Evolutionary conservation across 2,329 filamentous ascomycete genomes (phyloP).

Genomic region (Aspergillus arachidicola): DNA sequence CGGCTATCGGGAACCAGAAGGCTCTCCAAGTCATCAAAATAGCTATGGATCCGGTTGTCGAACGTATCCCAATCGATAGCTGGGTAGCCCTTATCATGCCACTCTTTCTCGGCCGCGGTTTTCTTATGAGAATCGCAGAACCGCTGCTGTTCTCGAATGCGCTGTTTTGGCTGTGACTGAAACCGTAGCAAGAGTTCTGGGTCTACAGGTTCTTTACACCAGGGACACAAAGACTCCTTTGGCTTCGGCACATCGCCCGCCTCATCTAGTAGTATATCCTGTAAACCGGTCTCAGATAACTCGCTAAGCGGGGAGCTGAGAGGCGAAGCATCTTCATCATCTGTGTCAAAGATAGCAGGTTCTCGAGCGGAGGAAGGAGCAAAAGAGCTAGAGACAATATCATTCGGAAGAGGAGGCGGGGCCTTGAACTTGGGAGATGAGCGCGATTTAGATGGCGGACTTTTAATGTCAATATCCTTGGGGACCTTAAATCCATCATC

Average conservation of each 20-base stretch:
- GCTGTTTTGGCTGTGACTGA: conserved; percentile 39
- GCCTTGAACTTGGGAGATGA: conserved; percentile 27
- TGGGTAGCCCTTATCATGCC: conserved; percentile 65
- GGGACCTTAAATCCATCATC: conserved; percentile 27
- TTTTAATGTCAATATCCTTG: conserved; percentile 23
- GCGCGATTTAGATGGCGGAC: conserved; percentile 15
- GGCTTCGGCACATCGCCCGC: conserved; percentile 10
- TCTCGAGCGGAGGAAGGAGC: conserved; percentile 27
- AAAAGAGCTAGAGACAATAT: conserved; percentile 29
- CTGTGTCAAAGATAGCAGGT: conserved; percentile 23
- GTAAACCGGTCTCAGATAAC: conserved; percentile 20
- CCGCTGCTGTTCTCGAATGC: conserved; percentile 40
- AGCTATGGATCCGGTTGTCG: conserved; percentile 58
- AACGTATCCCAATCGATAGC: conserved; percentile 69
- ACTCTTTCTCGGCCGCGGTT: conserved; percentile 54
- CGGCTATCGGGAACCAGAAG: conserved; percentile 57
- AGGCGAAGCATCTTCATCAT: conserved; percentile 31
- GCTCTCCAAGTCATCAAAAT: conserved; percentile 58
- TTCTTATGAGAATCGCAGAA: conserved; percentile 69
- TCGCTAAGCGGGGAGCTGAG: conserved; percentile 38
- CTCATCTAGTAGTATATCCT: conserved; percentile 20
- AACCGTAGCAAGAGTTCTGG: conserved; percentile 57
- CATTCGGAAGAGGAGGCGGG: conserved; percentile 25
- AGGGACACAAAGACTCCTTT: conserved; percentile 57
- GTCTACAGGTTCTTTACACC: conserved; percentile 66